Base-by-base conservation (phyloP, 106 monocot species). In the Iris macrosiphon region DNA sequence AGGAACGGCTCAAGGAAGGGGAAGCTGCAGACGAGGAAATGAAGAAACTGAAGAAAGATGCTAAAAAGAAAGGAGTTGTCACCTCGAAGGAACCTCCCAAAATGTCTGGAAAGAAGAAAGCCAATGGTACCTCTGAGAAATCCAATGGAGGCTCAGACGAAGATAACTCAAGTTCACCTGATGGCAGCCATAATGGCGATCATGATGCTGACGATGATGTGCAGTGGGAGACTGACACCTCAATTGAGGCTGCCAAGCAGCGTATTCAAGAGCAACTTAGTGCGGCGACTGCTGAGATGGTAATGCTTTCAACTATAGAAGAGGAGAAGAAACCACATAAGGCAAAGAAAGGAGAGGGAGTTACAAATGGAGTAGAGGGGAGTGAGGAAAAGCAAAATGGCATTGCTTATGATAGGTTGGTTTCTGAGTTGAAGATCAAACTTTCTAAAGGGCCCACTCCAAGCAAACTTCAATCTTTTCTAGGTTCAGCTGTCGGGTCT, bases 191-290 rank as follows among this genome's bases (percentile, higher is more conserved):
- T 25, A 46, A 50, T 28, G 82, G 42, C 15, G 87, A 75, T 29
- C 42, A 55, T 44, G 56, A 39, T 7, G 51, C 8, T 8, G 45
- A 28, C 1, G 61, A 32, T 53, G 65, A 70, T 49, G 57, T 89
- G 20, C 65, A 89, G 63, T 89, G 88, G 88, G 79, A 79, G 66
- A 79, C 83, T 16, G 88, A 88, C 40, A 76, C 88, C 9, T 88
- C 88, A 2, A 6, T 70, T 5, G 88, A 75, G 34, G 88, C 88
- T 40, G 88, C 88, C 0, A 51, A 63, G 7, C 82, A 79, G 40
- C 78, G 88, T 1, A 83, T 88, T 17, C 64, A 69, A 37, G 88
- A 83, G 22, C 88, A 88, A 53, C 69, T 88, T 8, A 88, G 43
- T 63, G 63, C 79, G 16, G 82, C 56, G 3, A 88, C 88, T 27